Base-by-base conservation (phyloP, 306 rosid species). In the Adenanthera pavonina region DNA sequence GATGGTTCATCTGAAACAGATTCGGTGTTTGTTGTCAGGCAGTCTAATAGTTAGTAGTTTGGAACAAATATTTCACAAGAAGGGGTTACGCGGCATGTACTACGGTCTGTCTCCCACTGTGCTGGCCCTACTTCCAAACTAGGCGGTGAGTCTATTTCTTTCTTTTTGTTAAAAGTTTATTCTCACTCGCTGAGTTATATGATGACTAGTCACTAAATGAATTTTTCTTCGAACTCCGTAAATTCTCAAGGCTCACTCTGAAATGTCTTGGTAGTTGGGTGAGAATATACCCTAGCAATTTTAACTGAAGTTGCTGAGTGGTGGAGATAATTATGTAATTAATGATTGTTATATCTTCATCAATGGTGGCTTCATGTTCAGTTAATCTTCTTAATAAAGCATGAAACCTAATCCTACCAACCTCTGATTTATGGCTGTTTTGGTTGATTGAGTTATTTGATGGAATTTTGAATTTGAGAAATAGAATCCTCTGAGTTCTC, bases 51-150 rank as follows among this genome's bases (percentile, higher is more conserved):
- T 94, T 70, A 90, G 90, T 64, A 92, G 95, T 70, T 87, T 94
- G 90, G 75, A 89, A 72, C 94, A 94, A 84, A 90, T 92, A 75
- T 81, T 88, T 86, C 92, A 80, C n/a, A 89, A 85, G 89, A 97
- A 93, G 82, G 97, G 97, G 43, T 60, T 94, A 14, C 97, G 95
- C 7, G 98, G 98, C 77, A 89, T 94, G 98, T 94, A 94, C 81
- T 92, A 94, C 25, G 98, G 98, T 33, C 92, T 94, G 56, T 68
- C 97, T 71, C 98, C 98, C 16, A 94, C 98, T 53, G 95, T 86
- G 74, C 80, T 92, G 57, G 98, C 98, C 47, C 82, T 94, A 74
- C 97, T 94, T 84, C 95, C 98, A 33, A 94, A 92, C 71, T 92
- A 95, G 98, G 98, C 98, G 73, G 98, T 94, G 81, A 94, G 98